Evolutionary conservation across 2,329 filamentous ascomycete genomes (phyloP).

Genomic region (Nigrospora oryzae): DNA sequence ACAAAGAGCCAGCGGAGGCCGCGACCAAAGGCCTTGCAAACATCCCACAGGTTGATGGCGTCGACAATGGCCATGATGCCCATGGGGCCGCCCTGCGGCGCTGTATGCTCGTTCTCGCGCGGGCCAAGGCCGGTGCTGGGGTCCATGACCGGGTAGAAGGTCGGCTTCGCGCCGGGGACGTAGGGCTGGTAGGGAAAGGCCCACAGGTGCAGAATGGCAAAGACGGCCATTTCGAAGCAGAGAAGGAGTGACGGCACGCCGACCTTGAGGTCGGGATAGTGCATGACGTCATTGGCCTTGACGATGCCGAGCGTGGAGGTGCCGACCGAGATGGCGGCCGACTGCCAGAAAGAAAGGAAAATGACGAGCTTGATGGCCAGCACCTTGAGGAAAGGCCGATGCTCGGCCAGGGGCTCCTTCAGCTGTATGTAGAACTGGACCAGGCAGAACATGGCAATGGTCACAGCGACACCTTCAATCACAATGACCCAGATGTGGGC

Average conservation of each 20-base stretch:
- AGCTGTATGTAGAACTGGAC: conserved; percentile 83
- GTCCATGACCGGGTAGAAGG: conserved; percentile 39
- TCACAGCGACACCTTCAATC: conserved; percentile 64
- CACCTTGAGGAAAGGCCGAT: conserved; percentile 72
- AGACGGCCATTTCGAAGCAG: conserved; percentile 78
- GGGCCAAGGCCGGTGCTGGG: conserved; percentile 27
- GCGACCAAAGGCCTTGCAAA: conserved; percentile 70
- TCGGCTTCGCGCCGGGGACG: conserved; percentile 30
- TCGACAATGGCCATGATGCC: conserved; percentile 60
- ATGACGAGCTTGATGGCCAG: conserved; percentile 84
- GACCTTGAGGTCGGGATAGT: conserved; percentile 69
- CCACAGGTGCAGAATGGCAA: conserved; percentile 70
- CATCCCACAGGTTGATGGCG: conserved; percentile 74
- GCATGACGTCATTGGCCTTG: conserved; percentile 50
- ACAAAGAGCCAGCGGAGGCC: conserved; percentile 76
- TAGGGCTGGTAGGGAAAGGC: conserved; percentile 76
- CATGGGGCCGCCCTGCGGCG: conserved; percentile 55
- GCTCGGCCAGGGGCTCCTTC: conserved; percentile 55
- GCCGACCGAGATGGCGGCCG: conserved; percentile 38
- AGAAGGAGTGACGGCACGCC: conserved; percentile 72
- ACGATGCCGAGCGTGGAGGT: conserved; percentile 54
- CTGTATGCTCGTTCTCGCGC: conserved; percentile 32
- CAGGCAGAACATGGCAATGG: conserved; percentile 81
- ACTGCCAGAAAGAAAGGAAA: conserved; percentile 87
- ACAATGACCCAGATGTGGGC: conserved; percentile 74